phyloP scores from a whole-genome alignment of 83 land plant genomes.

The Picea mariana region DNA sequence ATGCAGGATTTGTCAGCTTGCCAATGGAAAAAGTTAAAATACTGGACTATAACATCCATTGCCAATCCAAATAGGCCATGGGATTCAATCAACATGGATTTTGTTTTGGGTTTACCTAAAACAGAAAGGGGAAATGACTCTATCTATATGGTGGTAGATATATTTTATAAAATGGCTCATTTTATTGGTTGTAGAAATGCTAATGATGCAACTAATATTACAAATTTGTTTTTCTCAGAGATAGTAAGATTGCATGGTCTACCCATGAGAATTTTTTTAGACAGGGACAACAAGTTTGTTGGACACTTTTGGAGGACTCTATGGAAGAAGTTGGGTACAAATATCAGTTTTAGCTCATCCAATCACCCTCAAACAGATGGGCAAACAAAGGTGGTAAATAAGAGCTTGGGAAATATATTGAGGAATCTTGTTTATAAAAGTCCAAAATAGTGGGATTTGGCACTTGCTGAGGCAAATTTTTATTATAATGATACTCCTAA shows the following conservation, averaged over 20 bases:
- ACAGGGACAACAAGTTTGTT: not conserved
- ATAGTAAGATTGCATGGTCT: not conserved
- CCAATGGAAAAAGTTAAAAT: not conserved
- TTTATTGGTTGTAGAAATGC: not conserved
- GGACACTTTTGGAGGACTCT: no score
- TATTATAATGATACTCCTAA: not conserved
- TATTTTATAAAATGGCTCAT: no score
- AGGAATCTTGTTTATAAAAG: not conserved
- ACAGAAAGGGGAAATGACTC: no score
- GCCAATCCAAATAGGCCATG: not conserved
- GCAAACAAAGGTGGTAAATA: not conserved
- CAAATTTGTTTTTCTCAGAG: not conserved
- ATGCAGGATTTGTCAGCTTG: not conserved
- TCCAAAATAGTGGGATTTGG: not conserved
- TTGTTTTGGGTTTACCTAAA: no score
- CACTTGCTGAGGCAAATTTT: not conserved
- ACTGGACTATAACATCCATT: not conserved
- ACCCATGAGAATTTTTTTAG: not conserved
- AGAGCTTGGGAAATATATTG: not conserved
- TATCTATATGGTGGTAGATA: no score
- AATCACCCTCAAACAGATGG: no score
- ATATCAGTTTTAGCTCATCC: no score
- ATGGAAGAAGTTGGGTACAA: no score
- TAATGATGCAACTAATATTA: not conserved
- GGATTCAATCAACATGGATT: no score